Evolutionary conservation across 148 eudicot genomes (phyloP), one percentile per base, ranked within the genome.

Genomic region (Rhododendron vialii): DNA sequence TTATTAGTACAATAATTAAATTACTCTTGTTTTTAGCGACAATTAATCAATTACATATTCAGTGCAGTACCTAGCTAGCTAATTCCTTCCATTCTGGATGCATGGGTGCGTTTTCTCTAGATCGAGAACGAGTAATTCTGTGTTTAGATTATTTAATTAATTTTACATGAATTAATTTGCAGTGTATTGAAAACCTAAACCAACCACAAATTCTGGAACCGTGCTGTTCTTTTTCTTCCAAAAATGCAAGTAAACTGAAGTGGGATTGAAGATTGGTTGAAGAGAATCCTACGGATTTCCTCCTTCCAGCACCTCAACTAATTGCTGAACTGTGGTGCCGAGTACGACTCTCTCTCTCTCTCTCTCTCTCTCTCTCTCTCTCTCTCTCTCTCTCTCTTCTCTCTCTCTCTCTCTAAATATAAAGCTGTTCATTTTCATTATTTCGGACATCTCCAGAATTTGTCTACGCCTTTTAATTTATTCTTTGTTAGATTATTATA

Each of bases 121-220:
- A 48, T 48, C 13, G 13, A 48, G 48, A 8, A 45, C 6, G 48
- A 45, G 48, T 45, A 41, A 6, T 7, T 7, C 3, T 9, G 51
- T 48, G 51, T 48, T 48, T 48, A 48, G 51, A 48, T 48, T 48
- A 48, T 48, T 48, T 11, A 10, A 11, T 36, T 2, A 2, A 3
- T 41, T 41, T 41, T 41, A 41, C 51, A 48, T 48, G 51, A 48
- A 9, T 45, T 28, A 7, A 5, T 77, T 36, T 87, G 82, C 87
- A 92, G 93, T 86, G 90, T 43, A 50, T 89, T 13, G 73, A 80
- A 11, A 78, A 86, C 13, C 7, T 92, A 88, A 55, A 78, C 67
- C 2, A 0, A 2, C 53, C 77, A 22, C 88, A 92, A 38, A 78
- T 90, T 18, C 82, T 90, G 55, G 86, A 90, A 67, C 91, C 93